Evolutionary conservation across 106 monocot species (phyloP), one percentile per base, ranked within the genome.

Genomic region (Vanilla planifolia): DNA sequence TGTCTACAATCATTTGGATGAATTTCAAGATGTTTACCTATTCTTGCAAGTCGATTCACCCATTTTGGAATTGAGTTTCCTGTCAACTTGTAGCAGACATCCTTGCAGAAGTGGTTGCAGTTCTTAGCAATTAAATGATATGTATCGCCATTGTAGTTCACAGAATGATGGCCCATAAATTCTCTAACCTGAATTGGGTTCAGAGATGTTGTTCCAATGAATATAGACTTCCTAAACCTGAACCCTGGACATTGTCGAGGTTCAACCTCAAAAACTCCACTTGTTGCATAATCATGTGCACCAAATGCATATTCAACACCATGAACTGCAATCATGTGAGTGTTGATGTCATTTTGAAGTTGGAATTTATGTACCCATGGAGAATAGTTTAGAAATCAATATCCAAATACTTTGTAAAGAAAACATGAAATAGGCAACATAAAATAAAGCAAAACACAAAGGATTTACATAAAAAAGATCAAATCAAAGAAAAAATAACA

Each of bases 281-380:
- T 86, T n/a, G 80, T 78, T 52, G 86, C 78, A 59, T 80, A 87
- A 25, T 92, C 92, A 72, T 92, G 92, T 46, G 92, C 92, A 20
- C 92, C 92, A 67, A 92, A 92, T 61, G 86, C 86, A 67, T 92
- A 92, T 75, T 92, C 92, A 48, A 92, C 83, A n/a, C 86, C 86
- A 64, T 86, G 77, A 67, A 92, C 92, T 92, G 72, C 8, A 64
- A 51, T 13, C 60, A 45, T 26, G 30, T 32, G 43, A 28, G 34
- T 41, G 53, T 53, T 29, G n/a, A n/a, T n/a, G n/a, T n/a, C n/a
- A n/a, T n/a, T n/a, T n/a, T n/a, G n/a, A n/a, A n/a, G n/a, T n/a
- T n/a, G n/a, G n/a, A n/a, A n/a, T n/a, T n/a, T n/a, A n/a, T n/a
- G n/a, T n/a, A n/a, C n/a, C n/a, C n/a, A n/a, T n/a, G n/a, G n/a